Percentiles rank a stretch among this genome's conserved stretches.
phyloP scores from a whole-genome alignment of 2,329 filamentous ascomycete species.

The Fusarium succisae region DNA sequence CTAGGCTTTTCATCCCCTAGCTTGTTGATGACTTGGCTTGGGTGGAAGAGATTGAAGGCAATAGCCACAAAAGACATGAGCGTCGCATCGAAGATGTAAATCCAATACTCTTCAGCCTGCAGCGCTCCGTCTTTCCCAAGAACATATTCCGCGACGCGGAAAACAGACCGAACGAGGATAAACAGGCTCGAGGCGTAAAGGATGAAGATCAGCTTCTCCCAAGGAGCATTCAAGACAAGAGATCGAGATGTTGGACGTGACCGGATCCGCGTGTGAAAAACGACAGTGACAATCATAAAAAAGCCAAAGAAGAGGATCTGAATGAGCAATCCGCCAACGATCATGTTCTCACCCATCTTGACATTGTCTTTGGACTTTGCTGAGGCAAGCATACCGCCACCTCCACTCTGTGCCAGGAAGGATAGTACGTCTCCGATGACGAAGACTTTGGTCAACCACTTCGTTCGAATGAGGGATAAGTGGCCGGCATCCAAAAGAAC shows the following conservation, averaged over 20 bases:
- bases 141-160: constrained; percentile 54
- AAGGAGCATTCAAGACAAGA: constrained; percentile 39
- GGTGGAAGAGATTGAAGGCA: constrained; percentile 39
- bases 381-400: constrained; percentile 35
- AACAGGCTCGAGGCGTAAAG: constrained; percentile 42
- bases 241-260: constrained; percentile 19
- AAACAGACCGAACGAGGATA: constrained; percentile 53
- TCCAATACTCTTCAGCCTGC: constrained; percentile 45
- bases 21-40: constrained; percentile 30
- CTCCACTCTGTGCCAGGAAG: constrained; percentile 46
- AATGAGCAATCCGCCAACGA: constrained; percentile 61
- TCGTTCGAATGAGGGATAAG: constrained; percentile 52
- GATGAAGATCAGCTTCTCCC: constrained; percentile 41
- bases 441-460: constrained; percentile 60
- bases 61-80: constrained; percentile 45
- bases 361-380: constrained; percentile 37
- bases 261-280: constrained; percentile 53
- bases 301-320: constrained; percentile 64
- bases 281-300: constrained; percentile 57
- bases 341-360: constrained; percentile 54
- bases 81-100: constrained; percentile 51
- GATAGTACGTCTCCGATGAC: constrained; percentile 59
- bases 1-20: constrained; percentile 6
- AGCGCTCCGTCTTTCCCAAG: constrained; percentile 46
- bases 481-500: constrained; percentile 48